Conservation (phyloP, 805 yeast species). For the Candida silvatica region DNA sequence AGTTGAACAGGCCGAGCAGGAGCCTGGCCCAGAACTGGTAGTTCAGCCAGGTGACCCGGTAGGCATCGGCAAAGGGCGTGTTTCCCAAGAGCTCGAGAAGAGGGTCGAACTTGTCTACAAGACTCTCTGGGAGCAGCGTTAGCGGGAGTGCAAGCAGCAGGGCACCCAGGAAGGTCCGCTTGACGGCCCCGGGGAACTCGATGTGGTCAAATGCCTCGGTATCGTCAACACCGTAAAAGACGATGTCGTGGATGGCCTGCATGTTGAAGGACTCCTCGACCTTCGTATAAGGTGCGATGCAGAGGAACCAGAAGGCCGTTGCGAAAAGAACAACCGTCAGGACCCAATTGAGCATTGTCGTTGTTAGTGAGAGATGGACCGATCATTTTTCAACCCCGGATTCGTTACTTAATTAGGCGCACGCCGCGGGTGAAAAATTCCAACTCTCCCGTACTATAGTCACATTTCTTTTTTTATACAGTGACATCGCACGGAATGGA, state of each 20-base stretch:
- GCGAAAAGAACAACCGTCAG: slow-evolving; percentile 29
- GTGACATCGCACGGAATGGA: slow-evolving; percentile 7
- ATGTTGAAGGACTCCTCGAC: slow-evolving; percentile 91
- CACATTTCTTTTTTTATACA: too few species aligned
- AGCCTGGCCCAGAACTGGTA: slow-evolving; percentile 51
- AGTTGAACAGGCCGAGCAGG: slow-evolving; percentile 56
- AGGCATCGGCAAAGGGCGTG: background rate
- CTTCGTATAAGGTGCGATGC: slow-evolving; percentile 71
- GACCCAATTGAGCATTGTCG: background rate
- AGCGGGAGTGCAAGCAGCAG: slow-evolving; percentile 39
- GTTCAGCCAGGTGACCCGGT: slow-evolving; percentile 31
- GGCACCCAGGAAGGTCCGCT: slow-evolving; percentile 76
- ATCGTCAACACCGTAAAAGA: slow-evolving; percentile 48
- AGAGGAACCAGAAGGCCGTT: slow-evolving; percentile 39
- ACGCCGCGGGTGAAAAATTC: background rate
- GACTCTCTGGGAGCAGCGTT: slow-evolving; percentile 23
- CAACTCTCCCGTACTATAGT: too few species aligned
- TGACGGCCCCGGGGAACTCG: slow-evolving; percentile 82
- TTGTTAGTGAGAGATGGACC: background rate
- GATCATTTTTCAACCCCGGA: background rate
- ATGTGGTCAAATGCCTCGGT: slow-evolving; percentile 57
- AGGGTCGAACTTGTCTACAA: background rate
- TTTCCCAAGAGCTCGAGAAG: background rate
- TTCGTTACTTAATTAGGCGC: background rate
- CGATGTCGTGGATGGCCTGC: slow-evolving; percentile 81